Percentiles rank a stretch among this genome's conserved stretches.
Evolutionary conservation across 768 basidiomycete species (phyloP).

Genomic region (Agaricus bisporus): DNA sequence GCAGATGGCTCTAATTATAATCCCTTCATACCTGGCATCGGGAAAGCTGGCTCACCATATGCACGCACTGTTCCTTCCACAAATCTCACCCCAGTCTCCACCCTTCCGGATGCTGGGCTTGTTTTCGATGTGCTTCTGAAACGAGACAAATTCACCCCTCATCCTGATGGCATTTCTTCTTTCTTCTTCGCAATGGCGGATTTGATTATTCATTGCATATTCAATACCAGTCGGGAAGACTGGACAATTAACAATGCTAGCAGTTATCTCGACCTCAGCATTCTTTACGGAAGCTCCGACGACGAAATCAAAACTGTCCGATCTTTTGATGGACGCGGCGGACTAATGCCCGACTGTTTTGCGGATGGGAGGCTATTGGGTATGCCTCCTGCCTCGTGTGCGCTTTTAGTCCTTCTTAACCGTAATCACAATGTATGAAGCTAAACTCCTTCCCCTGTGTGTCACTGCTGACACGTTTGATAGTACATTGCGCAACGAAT

Average conservation of each 20-base stretch:
- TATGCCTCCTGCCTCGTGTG: constrained; percentile 70
- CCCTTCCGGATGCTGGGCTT: constrained; percentile 58
- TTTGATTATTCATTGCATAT: constrained; percentile 68
- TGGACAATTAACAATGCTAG: constrained; percentile 55
- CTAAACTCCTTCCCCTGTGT: neutral
- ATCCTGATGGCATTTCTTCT: constrained; percentile 66
- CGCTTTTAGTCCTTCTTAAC: constrained; percentile 60
- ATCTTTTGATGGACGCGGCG: constrained; percentile 59
- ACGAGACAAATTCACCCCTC: constrained; percentile 40
- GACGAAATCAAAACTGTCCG: constrained; percentile 44
- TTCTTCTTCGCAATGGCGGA: constrained; percentile 79
- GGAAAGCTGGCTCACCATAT: constrained; percentile 58
- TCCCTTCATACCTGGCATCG: constrained; percentile 45
- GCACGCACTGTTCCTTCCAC: constrained; percentile 58
- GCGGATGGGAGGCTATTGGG: constrained; percentile 58
- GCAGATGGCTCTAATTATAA: constrained; percentile 61
- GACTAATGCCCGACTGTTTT: constrained; percentile 63
- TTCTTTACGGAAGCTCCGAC: constrained; percentile 62
- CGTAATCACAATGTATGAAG: constrained; percentile 68
- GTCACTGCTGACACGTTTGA: constrained; percentile 8
- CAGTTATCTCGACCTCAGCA: constrained; percentile 73
- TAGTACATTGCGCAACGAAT: constrained; percentile 69
- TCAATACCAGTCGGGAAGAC: constrained; percentile 47
- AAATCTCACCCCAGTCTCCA: constrained; percentile 31
- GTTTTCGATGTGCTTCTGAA: constrained; percentile 69